phyloP scores from a whole-genome alignment of 179 eudicot species.

The Drosera spatulata region DNA sequence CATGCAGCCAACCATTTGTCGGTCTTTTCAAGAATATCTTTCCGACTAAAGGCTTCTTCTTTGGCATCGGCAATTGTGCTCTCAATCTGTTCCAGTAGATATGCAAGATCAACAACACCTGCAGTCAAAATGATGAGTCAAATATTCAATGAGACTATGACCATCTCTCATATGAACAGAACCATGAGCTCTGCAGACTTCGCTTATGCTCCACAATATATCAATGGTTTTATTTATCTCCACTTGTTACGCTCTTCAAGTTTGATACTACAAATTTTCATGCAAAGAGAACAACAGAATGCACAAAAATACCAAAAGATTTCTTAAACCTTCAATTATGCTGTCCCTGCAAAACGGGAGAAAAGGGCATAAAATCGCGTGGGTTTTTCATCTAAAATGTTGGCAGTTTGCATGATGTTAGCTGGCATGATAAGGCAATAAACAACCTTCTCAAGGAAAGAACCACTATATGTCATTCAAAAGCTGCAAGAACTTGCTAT shows the following conservation, averaged over 20 bases:
- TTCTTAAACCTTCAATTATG: not conserved
- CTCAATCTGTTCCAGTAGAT: constrained; percentile 55
- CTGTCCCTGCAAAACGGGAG: not conserved
- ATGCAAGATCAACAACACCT: constrained; percentile 52
- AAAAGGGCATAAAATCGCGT: not conserved
- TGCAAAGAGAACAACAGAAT: no score
- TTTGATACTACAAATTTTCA: no score
- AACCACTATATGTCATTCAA: no score
- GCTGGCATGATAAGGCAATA: not conserved
- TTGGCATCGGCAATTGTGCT: constrained; percentile 57
- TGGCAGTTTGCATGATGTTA: not conserved
- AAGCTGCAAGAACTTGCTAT: no score
- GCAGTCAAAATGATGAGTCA: not conserved
- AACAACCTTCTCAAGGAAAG: no score
- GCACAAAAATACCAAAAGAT: not conserved
- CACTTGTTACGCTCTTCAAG: no score
- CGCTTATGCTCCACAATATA: no score
- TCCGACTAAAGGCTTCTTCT: constrained; percentile 77
- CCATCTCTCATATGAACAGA: no score
- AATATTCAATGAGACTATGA: no score
- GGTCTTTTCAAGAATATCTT: constrained; percentile 67
- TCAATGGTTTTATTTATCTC: no score
- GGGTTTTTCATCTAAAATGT: no score
- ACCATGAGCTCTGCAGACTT: no score
- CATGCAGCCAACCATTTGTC: constrained; percentile 78